phyloP scores from a whole-genome alignment of 2,329 filamentous ascomycete species.

The Fulvia fulva region DNA sequence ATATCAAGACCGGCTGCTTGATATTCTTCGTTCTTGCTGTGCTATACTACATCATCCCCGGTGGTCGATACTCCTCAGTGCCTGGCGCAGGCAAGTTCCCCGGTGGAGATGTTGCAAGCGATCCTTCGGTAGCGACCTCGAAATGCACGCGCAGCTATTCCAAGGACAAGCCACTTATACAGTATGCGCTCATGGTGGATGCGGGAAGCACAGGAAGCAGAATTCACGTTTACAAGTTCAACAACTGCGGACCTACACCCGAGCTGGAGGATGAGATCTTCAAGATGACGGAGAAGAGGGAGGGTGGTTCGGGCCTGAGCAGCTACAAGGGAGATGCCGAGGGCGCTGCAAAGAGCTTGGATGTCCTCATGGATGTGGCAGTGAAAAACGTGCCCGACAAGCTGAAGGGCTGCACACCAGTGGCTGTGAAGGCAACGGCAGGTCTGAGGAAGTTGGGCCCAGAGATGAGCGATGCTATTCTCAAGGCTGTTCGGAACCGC shows the following conservation, averaged over 20 bases:
- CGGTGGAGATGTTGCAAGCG: conserved; percentile 42
- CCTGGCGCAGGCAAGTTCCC: conserved; percentile 25
- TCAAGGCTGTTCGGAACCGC: conserved; percentile 76
- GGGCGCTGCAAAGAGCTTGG: conserved; percentile 83
- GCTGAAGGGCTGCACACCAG: conserved; percentile 84
- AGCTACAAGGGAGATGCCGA: conserved; percentile 82
- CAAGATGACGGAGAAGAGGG: conserved; percentile 83
- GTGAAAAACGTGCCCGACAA: conserved; percentile 79
- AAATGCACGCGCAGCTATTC: conserved; percentile 81
- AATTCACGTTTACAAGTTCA: conserved; percentile 98
- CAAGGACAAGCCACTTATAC: conserved; percentile 85
- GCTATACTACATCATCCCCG: conserved; percentile 52
- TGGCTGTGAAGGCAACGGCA: conserved; percentile 97
- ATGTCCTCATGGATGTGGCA: conserved; percentile 81
- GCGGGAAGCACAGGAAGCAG: conserved; percentile 95
- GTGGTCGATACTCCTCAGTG: conserved; percentile 9
- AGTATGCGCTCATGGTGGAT: conserved; percentile 98
- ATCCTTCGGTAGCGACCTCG: conserved; percentile 62
- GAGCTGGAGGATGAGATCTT: conserved; percentile 92
- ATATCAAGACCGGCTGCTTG: conserved; percentile 59
- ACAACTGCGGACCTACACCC: conserved; percentile 94
- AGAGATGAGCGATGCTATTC: conserved; percentile 76
- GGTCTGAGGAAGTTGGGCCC: conserved; percentile 82
- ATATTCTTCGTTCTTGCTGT: conserved; percentile 56
- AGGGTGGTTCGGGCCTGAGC: conserved; percentile 75